A percentile compares a stretch with the other conserved stretches of the same genome.
Evolutionary conservation across 2,329 filamentous ascomycete genomes (phyloP).

Genomic region (Aspergillus ochraceoroseus): DNA sequence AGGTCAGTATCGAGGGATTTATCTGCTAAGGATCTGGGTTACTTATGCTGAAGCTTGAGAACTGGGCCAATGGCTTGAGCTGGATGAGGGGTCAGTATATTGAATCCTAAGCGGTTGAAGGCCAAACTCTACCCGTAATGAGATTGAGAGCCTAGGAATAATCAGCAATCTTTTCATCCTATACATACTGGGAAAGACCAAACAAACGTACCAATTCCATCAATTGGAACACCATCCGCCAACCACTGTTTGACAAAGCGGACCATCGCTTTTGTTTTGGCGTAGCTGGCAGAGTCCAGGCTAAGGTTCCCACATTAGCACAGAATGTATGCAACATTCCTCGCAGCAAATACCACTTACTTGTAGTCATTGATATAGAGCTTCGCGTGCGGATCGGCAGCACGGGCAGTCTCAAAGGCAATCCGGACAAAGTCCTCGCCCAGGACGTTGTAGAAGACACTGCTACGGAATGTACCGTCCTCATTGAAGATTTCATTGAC

Average conservation of each 20-base stretch:
- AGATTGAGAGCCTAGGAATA: slow-evolving; percentile 48
- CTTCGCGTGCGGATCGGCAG: slow-evolving; percentile 62
- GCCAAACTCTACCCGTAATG: slow-evolving; percentile 43
- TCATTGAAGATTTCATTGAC: slow-evolving; percentile 44
- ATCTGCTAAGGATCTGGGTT: neutral
- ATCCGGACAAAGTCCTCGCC: slow-evolving; percentile 66
- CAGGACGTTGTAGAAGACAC: slow-evolving; percentile 63
- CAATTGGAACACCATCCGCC: slow-evolving; percentile 57
- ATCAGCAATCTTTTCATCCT: slow-evolving; percentile 1
- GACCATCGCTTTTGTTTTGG: slow-evolving; percentile 56
- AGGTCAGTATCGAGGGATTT: slow-evolving; percentile 12
- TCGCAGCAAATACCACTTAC: slow-evolving; percentile 22
- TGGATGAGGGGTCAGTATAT: slow-evolving; percentile 2
- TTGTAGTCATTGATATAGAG: slow-evolving; percentile 70
- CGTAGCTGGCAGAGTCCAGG: slow-evolving; percentile 56
- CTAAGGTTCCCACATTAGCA: slow-evolving; percentile 42
- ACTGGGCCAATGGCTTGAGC: slow-evolving; percentile 31
- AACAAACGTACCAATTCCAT: slow-evolving; percentile 51
- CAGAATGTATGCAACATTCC: neutral
- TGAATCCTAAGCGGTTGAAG: neutral
- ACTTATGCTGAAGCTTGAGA: slow-evolving; percentile 16
- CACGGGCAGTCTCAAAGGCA: slow-evolving; percentile 63
- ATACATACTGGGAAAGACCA: slow-evolving; percentile 21
- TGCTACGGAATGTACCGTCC: slow-evolving; percentile 54
- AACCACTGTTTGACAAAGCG: slow-evolving; percentile 60